phyloP scores from a whole-genome alignment of 768 basidiomycete genomes.

The Tulasnella sp. region DNA sequence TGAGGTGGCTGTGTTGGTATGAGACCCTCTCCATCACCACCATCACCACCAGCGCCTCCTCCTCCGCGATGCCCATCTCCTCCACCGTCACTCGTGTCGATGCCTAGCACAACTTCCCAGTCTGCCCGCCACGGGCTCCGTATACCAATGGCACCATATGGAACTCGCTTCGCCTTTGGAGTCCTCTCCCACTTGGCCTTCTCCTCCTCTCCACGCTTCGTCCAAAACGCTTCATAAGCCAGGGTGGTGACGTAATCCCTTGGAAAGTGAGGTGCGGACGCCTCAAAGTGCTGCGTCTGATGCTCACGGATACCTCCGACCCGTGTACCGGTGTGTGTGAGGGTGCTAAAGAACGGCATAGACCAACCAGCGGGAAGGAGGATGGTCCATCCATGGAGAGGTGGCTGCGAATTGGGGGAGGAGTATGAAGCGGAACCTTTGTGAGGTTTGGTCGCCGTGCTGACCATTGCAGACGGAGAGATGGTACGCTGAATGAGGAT shows the following conservation, averaged over 20 bases:
- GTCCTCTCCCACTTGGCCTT: conserved; percentile 58
- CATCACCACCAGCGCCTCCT: conserved; percentile 6
- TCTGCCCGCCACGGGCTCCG: conserved; percentile 66
- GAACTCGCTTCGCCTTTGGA: conserved; percentile 78
- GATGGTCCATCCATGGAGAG: conserved; percentile 78
- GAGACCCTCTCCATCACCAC: conserved; percentile 25
- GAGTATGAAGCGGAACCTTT: conserved; percentile 18
- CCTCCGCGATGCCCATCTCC: conserved; percentile 2
- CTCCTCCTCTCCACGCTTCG: conserved; percentile 42
- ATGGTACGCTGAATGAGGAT: conserved; percentile 73
- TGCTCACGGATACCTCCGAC: conserved; percentile 79
- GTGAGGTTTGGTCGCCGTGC: neutral
- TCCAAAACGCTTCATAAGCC: conserved; percentile 43
- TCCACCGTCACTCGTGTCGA: conserved; percentile 20
- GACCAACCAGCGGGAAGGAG: conserved; percentile 81
- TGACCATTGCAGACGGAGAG: conserved; percentile 25
- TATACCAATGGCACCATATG: conserved; percentile 53
- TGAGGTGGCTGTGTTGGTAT: conserved; percentile 40
- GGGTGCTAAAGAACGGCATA: conserved; percentile 78
- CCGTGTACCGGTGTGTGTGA: conserved; percentile 72
- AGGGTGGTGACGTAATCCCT: conserved; percentile 58
- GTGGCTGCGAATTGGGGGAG: conserved; percentile 20
- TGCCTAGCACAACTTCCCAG: conserved; percentile 61
- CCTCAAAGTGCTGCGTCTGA: conserved; percentile 71
- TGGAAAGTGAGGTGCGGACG: conserved; percentile 64